Evolutionary conservation across 164 flowering plant genomes (phyloP).

Genomic region (Berberis vulgaris): DNA sequence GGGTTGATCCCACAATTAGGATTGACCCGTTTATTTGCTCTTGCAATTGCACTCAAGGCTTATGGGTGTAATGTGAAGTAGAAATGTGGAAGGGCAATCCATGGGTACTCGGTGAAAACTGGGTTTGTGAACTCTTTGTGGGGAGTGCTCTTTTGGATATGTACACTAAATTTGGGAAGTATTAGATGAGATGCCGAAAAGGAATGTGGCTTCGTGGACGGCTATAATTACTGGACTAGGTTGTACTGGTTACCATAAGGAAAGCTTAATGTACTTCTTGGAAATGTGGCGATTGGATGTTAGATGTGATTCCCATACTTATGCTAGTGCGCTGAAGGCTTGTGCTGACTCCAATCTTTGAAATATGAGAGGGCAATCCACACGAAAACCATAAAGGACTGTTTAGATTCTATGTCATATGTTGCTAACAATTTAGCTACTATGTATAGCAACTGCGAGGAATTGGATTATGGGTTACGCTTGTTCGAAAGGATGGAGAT

Average conservation of each 20-base stretch:
- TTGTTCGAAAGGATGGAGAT: neutral
- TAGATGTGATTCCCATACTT: neutral
- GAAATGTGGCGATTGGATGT: neutral
- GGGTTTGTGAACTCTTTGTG: conserved; percentile 1
- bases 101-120: neutral
- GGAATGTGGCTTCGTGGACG: neutral
- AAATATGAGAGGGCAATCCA: neutral
- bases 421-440: neutral
- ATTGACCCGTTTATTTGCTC: neutral
- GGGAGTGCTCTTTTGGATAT: conserved; percentile 1
- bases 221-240: neutral
- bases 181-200: neutral
- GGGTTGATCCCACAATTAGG: neutral
- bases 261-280: neutral
- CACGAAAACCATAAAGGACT: neutral
- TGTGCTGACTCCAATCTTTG: neutral
- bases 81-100: neutral
- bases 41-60: neutral
- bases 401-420: neutral
- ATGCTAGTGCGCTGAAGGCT: conserved; percentile 2
- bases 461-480: neutral
- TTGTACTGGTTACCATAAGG: neutral
- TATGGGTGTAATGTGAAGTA: neutral
- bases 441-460: neutral
- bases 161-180: neutral